Evolutionary conservation across 2,329 filamentous ascomycete genomes (phyloP).

Genomic region (Phyllosticta citrichinensis): DNA sequence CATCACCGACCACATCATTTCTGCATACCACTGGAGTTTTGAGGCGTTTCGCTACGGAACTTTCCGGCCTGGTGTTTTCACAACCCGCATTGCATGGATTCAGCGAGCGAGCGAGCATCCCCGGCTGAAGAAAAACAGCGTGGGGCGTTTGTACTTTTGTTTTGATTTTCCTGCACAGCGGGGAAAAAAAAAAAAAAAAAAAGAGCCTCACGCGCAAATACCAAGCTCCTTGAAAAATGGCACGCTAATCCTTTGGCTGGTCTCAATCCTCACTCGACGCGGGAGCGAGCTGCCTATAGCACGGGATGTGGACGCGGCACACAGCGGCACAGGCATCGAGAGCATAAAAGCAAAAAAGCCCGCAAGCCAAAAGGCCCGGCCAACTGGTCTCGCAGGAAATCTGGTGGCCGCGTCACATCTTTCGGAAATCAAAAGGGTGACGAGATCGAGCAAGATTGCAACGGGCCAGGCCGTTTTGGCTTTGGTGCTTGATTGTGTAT

Average conservation of each 20-base stretch:
- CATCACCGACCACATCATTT: neutral
- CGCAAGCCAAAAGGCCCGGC: neutral
- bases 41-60: neutral
- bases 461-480: too few species aligned
- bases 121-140: neutral
- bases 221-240: neutral
- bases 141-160: neutral
- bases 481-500: too few species aligned
- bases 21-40: neutral
- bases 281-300: neutral
- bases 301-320: neutral
- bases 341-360: neutral
- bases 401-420: too few species aligned
- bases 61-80: neutral
- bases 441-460: neutral
- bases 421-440: neutral
- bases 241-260: neutral
- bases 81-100: neutral
- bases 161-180: neutral
- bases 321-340: neutral
- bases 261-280: neutral
- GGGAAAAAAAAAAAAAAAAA: too few species aligned
- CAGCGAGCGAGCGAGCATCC: neutral
- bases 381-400: too few species aligned
- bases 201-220: neutral